Evolutionary conservation across 306 rosid species (phyloP).

Genomic region (Albizia julibrissin): DNA sequence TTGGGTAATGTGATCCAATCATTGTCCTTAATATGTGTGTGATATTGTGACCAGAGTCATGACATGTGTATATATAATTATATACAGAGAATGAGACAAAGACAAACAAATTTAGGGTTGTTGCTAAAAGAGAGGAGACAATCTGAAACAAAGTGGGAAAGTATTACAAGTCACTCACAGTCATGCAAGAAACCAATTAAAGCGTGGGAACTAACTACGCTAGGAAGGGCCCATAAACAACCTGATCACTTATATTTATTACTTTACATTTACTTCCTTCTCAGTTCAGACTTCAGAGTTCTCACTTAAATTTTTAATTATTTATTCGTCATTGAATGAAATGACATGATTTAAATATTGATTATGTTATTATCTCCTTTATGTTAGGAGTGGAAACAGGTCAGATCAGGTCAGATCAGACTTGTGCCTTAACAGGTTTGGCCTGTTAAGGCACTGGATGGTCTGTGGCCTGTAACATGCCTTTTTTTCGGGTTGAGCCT

Average conservation of each 20-base stretch:
- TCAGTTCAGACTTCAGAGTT: no score
- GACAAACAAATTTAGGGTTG: neutral
- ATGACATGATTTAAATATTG: neutral
- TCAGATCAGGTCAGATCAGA: no score
- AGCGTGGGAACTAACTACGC: neutral
- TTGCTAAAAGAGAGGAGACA: neutral
- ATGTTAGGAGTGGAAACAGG: no score
- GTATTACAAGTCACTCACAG: neutral
- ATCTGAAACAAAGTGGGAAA: neutral
- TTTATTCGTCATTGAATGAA: neutral
- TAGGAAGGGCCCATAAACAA: neutral
- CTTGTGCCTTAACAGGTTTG: no score
- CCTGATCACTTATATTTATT: neutral
- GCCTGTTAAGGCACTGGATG: no score
- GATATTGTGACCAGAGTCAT: neutral
- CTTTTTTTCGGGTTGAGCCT: no score
- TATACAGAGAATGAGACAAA: neutral
- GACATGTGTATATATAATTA: neutral
- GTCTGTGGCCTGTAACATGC: no score
- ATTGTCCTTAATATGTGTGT: neutral
- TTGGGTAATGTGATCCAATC: neutral
- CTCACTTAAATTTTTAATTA: neutral
- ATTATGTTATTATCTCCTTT: neutral
- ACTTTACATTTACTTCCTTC: neutral
- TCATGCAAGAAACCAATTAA: neutral